A percentile compares a stretch with the other conserved stretches of the same genome.
These are phyloP conservation scores for Aspergillus sp. DNA, from an alignment of 2,329 filamentous ascomycete genomes.

Conservation along the genomic window DNA sequence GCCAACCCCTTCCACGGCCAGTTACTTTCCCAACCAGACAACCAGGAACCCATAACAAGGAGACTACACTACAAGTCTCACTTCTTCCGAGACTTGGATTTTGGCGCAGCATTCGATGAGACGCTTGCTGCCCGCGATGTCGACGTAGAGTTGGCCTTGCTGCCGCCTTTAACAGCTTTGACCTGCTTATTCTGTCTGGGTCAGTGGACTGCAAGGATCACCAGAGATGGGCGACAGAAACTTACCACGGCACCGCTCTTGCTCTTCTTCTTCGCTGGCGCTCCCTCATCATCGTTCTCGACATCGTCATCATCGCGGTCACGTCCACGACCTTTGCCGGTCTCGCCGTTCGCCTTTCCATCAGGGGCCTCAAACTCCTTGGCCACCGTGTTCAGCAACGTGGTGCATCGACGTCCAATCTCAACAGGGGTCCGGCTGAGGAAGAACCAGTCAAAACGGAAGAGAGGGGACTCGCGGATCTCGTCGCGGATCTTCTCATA, in stretches of 20 bases:
- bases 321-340: constrained; percentile 62
- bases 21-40: constrained; percentile 13
- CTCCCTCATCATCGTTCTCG: constrained; percentile 75
- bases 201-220: not conserved
- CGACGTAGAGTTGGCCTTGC: constrained; percentile 72
- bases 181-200: constrained; percentile 81
- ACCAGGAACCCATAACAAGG: constrained; percentile 13
- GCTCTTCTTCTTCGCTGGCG: constrained; percentile 90
- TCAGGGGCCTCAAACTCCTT: constrained; percentile 80
- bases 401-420: constrained; percentile 88
- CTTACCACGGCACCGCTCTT: constrained; percentile 86
- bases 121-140: constrained; percentile 88
- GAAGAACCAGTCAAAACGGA: constrained; percentile 99
- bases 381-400: constrained; percentile 88
- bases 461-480: constrained; percentile 88
- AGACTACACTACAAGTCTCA: constrained; percentile 25
- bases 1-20: constrained; percentile 12
- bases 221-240: constrained; percentile 14
- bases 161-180: constrained; percentile 76
- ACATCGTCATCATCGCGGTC: constrained; percentile 77
- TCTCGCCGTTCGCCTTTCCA: constrained; percentile 58
- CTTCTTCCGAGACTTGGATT: constrained; percentile 52
- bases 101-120: constrained; percentile 63
- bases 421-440: constrained; percentile 90
- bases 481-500: constrained; percentile 97